phyloP scores from a whole-genome alignment of 108 stramenopile genomes.

The Discostella stelligeroides region DNA sequence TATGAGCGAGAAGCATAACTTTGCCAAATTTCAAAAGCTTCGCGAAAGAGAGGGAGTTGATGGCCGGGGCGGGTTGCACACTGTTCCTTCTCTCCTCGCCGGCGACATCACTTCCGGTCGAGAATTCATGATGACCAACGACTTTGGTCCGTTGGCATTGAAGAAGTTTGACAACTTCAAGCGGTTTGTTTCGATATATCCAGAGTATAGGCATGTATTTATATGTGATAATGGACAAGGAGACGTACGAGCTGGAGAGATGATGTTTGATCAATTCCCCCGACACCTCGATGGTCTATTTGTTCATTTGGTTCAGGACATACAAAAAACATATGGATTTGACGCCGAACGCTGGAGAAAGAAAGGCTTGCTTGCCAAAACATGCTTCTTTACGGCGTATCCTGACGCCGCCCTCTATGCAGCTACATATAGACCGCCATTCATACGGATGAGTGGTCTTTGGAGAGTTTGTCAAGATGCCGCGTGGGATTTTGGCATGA shows the following conservation, averaged over 20 bases:
- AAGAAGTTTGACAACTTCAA: slow-evolving; percentile 96
- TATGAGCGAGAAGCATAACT: slow-evolving; percentile 88
- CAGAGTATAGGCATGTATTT: slow-evolving; percentile 96
- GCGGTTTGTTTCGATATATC: slow-evolving; percentile 92
- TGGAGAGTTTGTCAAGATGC: slow-evolving; percentile 83
- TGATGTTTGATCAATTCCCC: slow-evolving; percentile 91
- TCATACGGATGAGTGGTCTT: slow-evolving; percentile 80
- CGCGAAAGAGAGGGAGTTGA: slow-evolving; percentile 60
- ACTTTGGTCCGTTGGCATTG: slow-evolving; percentile 88
- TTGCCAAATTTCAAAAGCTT: slow-evolving; percentile 93
- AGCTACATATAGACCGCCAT: slow-evolving; percentile 72
- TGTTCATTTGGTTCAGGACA: slow-evolving; percentile 88
- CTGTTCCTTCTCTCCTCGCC: slow-evolving; percentile 92
- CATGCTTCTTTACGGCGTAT: slow-evolving; percentile 91
- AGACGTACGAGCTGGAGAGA: slow-evolving; percentile 95
- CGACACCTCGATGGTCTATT: slow-evolving; percentile 85
- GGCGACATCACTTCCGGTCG: slow-evolving; percentile 94
- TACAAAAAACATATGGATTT: slow-evolving; percentile 76
- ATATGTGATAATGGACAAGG: slow-evolving; percentile 99
- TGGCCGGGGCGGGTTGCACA: slow-evolving; percentile 90
- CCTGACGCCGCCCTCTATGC: slow-evolving; percentile 95
- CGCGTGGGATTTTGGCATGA: slow-evolving; percentile 75
- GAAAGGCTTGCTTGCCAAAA: slow-evolving; percentile 62
- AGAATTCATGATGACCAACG: slow-evolving; percentile 87
- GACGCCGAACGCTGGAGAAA: slow-evolving; percentile 72